A percentile compares a stretch with the other conserved stretches of the same genome.
phyloP scores from a whole-genome alignment of 2,329 filamentous ascomycete genomes.

The Fusarium goolgardi region DNA sequence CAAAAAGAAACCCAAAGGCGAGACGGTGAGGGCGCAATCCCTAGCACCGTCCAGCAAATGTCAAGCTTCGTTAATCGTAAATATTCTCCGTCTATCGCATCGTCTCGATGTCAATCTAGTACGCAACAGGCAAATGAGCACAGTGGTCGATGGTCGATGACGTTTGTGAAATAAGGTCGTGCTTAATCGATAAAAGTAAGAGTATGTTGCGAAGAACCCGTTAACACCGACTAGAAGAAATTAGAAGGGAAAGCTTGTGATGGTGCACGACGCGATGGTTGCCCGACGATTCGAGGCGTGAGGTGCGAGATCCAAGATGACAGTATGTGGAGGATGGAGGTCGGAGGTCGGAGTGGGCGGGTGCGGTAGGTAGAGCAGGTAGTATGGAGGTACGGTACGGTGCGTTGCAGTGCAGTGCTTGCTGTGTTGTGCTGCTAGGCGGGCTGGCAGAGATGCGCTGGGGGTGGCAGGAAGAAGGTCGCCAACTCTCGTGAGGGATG shows the following conservation, averaged over 20 bases:
- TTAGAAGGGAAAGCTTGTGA: slow-evolving; percentile 26
- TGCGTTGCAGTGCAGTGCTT: slow-evolving; percentile 8
- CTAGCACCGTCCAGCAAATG: slow-evolving; percentile 44
- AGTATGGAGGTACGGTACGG: not conserved
- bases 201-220: slow-evolving; percentile 15
- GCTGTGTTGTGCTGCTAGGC: not conserved
- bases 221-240: slow-evolving; percentile 9
- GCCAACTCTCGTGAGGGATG: slow-evolving; percentile 43
- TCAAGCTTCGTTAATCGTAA: slow-evolving; percentile 38
- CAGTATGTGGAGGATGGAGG: slow-evolving; percentile 29
- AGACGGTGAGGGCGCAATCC: slow-evolving; percentile 41
- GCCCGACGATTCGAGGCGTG: slow-evolving; percentile 31
- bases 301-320: slow-evolving; percentile 41
- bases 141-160: slow-evolving; percentile 26
- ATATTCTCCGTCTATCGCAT: slow-evolving; percentile 44
- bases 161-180: slow-evolving; percentile 16
- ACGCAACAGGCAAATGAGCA: slow-evolving; percentile 33
- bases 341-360: slow-evolving; percentile 36
- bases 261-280: slow-evolving; percentile 37
- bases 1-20: slow-evolving; percentile 29
- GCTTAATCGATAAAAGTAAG: slow-evolving; percentile 21
- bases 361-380: slow-evolving; percentile 27
- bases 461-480: slow-evolving; percentile 46
- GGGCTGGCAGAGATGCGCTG: slow-evolving; percentile 38
- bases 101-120: slow-evolving; percentile 41